phyloP scores from a whole-genome alignment of 1,284 basidiomycete species.

The Clitocybe nebularis region DNA sequence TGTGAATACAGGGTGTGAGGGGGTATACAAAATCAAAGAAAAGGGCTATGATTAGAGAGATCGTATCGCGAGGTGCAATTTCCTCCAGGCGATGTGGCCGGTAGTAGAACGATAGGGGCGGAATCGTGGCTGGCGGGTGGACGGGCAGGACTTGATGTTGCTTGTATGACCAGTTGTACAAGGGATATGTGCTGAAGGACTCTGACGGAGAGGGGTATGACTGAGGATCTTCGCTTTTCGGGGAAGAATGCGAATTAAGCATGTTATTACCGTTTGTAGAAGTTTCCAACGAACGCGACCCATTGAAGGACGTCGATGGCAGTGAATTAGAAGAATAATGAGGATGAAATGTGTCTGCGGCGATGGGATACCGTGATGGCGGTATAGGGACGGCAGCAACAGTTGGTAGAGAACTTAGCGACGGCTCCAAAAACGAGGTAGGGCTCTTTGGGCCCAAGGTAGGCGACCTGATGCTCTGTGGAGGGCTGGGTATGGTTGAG shows the following conservation, averaged over 20 bases:
- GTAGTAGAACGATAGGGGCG: slow-evolving; percentile 69
- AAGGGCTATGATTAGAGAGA: slow-evolving; percentile 73
- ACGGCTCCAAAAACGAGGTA: slow-evolving; percentile 49
- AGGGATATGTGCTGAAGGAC: slow-evolving; percentile 56
- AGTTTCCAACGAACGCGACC: slow-evolving; percentile 25
- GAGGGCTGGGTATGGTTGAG: slow-evolving; percentile 48
- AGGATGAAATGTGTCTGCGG: slow-evolving; percentile 60
- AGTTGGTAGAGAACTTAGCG: slow-evolving; percentile 40
- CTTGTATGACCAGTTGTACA: slow-evolving; percentile 70
- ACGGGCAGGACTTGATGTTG: slow-evolving; percentile 51
- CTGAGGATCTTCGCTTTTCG: slow-evolving; percentile 41
- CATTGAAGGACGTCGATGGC: slow-evolving; percentile 33
- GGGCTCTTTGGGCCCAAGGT: slow-evolving; percentile 40
- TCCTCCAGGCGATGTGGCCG: slow-evolving; percentile 69
- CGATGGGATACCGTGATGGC: slow-evolving; percentile 67
- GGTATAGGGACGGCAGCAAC: slow-evolving; percentile 44
- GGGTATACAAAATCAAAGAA: slow-evolving; percentile 90
- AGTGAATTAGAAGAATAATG: slow-evolving; percentile 44
- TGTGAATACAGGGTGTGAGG: slow-evolving; percentile 78
- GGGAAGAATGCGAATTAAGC: slow-evolving; percentile 23
- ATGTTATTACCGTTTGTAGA: slow-evolving; percentile 29
- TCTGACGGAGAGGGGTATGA: slow-evolving; percentile 43
- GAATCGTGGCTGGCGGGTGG: slow-evolving; percentile 50
- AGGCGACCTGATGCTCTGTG: slow-evolving; percentile 44
- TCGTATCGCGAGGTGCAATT: slow-evolving; percentile 72